Conservation (phyloP, 2,329 filamentous ascomycete species). For the Zopfia rhizophila region DNA sequence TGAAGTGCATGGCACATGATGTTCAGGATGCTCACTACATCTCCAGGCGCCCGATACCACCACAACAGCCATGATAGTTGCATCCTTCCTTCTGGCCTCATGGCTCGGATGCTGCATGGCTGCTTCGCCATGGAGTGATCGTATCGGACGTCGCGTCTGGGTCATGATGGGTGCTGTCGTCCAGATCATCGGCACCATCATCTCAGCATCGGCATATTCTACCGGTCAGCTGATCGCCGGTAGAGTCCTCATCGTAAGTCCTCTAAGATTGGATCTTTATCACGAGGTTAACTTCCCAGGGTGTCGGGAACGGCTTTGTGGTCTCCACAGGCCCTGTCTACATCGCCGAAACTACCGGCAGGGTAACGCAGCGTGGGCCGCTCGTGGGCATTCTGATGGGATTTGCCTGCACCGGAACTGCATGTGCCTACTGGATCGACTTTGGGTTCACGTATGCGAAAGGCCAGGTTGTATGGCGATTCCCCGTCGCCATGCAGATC, state of each 20-base stretch:
- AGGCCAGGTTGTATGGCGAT: constrained; percentile 42
- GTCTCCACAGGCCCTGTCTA: constrained; percentile 42
- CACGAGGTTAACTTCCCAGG: constrained; percentile 25
- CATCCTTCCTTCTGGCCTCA: constrained; percentile 42
- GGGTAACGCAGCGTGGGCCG: constrained; percentile 36
- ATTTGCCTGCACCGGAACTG: constrained; percentile 35
- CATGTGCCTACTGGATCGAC: constrained; percentile 48
- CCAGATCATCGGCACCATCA: constrained; percentile 43
- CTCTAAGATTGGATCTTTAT: not conserved
- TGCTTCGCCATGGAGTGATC: constrained; percentile 32
- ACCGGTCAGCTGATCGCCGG: constrained; percentile 44
- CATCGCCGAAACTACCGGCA: constrained; percentile 43
- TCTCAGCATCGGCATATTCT: constrained; percentile 36
- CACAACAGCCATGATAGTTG: constrained; percentile 40
- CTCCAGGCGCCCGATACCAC: constrained; percentile 34
- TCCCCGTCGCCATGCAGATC: constrained; percentile 45
- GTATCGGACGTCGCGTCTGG: constrained; percentile 37
- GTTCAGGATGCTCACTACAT: not conserved
- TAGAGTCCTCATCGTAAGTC: constrained; percentile 35
- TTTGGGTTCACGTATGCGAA: constrained; percentile 44
- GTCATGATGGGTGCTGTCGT: constrained; percentile 36
- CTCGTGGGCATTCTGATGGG: constrained; percentile 43
- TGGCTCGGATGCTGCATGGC: constrained; percentile 41
- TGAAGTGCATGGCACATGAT: not conserved
- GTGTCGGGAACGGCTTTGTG: constrained; percentile 46